Conservation (phyloP, 2,329 filamentous ascomycete genomes). For the Lasiodiplodia gonubiensis region DNA sequence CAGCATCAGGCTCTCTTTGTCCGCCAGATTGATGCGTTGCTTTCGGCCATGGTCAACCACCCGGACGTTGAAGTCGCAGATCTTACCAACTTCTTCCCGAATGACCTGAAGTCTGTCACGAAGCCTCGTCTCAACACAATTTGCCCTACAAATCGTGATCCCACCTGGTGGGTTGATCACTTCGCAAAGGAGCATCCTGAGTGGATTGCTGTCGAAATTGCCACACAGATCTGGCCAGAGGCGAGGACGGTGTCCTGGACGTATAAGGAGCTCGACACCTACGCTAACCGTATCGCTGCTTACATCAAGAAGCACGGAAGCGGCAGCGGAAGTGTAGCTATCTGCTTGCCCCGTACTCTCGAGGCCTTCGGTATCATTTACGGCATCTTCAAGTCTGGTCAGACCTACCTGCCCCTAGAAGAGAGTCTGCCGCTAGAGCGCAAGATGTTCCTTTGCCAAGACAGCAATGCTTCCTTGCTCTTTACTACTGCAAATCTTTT, state of each 20-base stretch:
- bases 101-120: constrained; percentile 63
- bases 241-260: constrained; percentile 58
- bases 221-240: constrained; percentile 54
- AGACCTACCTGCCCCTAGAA: constrained; percentile 46
- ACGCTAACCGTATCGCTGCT: constrained; percentile 36
- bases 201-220: constrained; percentile 69
- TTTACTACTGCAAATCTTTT: constrained; percentile 29
- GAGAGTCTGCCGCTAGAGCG: constrained; percentile 45
- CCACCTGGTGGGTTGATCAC: constrained; percentile 76
- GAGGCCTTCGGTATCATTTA: constrained; percentile 73
- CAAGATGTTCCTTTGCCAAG: constrained; percentile 40
- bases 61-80: constrained; percentile 37
- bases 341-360: constrained; percentile 79
- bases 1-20: constrained; percentile 40
- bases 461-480: constrained; percentile 31
- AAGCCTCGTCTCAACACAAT: constrained; percentile 64
- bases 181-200: constrained; percentile 62
- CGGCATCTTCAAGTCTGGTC: constrained; percentile 45
- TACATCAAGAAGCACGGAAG: constrained; percentile 51
- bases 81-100: constrained; percentile 36
- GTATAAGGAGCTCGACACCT: constrained; percentile 28
- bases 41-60: constrained; percentile 37
- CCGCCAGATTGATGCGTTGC: constrained; percentile 39
- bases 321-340: constrained; percentile 61
- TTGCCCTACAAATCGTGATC: constrained; percentile 59